Evolutionary conservation across 2,329 filamentous ascomycete genomes (phyloP).

Genomic region (Fusarium clavum): DNA sequence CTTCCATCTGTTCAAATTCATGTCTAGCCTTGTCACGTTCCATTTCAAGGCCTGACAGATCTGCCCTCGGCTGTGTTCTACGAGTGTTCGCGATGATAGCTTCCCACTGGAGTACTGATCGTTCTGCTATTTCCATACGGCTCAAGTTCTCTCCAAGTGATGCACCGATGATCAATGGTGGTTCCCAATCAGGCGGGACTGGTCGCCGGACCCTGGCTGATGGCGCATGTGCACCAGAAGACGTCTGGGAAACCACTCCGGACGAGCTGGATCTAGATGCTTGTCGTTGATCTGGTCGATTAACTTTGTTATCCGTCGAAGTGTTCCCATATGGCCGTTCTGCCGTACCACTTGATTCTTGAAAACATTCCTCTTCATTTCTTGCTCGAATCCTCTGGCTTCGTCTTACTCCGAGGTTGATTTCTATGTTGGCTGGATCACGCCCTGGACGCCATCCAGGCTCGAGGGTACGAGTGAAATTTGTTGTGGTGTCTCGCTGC

Average conservation of each 20-base stretch:
- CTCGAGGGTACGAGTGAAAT: not conserved
- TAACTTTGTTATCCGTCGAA: not conserved
- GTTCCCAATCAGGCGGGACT: slow-evolving; percentile 36
- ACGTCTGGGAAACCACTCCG: not conserved
- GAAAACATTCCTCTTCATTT: not conserved
- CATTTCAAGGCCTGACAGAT: slow-evolving; percentile 39
- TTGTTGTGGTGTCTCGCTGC: not conserved
- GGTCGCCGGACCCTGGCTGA: slow-evolving; percentile 5
- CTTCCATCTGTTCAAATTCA: slow-evolving; percentile 35
- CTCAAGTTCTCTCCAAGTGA: slow-evolving; percentile 42
- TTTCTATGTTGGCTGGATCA: slow-evolving; percentile 32
- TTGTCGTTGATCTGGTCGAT: not conserved
- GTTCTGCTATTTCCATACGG: slow-evolving; percentile 40
- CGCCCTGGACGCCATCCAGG: slow-evolving; percentile 37
- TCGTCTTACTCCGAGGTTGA: slow-evolving; percentile 30
- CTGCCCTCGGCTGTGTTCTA: slow-evolving; percentile 31
- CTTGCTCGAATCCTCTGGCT: slow-evolving; percentile 9
- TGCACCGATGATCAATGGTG: slow-evolving; percentile 41
- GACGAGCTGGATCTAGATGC: not conserved
- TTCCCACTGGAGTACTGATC: slow-evolving; percentile 43
- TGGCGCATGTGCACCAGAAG: not conserved
- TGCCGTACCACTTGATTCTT: not conserved
- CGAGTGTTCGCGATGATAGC: slow-evolving; percentile 40
- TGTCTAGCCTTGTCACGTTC: slow-evolving; percentile 25
- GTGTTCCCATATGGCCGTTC: not conserved